Evolutionary conservation across 371 early-diverging fungal species (phyloP), one percentile per base, ranked within the genome.

Genomic region (Nematocida sp.): DNA sequence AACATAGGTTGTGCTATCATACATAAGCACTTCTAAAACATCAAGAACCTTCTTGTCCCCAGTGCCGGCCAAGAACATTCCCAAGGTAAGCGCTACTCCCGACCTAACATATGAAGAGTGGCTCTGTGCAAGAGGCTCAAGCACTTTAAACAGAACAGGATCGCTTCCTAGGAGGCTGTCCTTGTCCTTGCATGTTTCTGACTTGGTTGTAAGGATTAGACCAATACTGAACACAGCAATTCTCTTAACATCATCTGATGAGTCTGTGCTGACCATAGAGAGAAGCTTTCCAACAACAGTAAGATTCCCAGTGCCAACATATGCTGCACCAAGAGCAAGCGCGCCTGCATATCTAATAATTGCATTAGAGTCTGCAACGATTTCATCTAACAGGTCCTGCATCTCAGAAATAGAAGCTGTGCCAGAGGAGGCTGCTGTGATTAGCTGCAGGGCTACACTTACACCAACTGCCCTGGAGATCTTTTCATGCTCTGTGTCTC

Each of bases 101-200:
- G 96, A 93, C 44, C 98, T 91, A 18, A 99, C 98, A 85, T 95
- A 93, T 54, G 96, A 94, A 89, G 95, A 96, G 87, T 94, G 96
- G 86, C 94, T 94, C 86, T 95, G 94, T 25, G 95, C 91, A 57
- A 98, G 90, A 11, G 97, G 90, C 89, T 97, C 93, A 11, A 98
- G 95, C 76, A 96, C 91, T 50, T 94, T 90, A 25, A 96, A 94
- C 2, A 98, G 94, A 83, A 97, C 94, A 84, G 91, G 91, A 52
- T 92, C 90, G 87, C 93, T 90, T 33, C 50, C 69, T 9, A 56
- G 7, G 15, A 15, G n/a, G 6, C 23, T n/a, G n/a, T 58, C 64
- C 11, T 40, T 42, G 11, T 58, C 64, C 20, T 40, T 42, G 25
- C 15, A n/a, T 23, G 56, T 62, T 39, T 55, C 62, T 5, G 33